Conservation (phyloP, 164 flowering plant species). For the Vitis labrusca region DNA sequence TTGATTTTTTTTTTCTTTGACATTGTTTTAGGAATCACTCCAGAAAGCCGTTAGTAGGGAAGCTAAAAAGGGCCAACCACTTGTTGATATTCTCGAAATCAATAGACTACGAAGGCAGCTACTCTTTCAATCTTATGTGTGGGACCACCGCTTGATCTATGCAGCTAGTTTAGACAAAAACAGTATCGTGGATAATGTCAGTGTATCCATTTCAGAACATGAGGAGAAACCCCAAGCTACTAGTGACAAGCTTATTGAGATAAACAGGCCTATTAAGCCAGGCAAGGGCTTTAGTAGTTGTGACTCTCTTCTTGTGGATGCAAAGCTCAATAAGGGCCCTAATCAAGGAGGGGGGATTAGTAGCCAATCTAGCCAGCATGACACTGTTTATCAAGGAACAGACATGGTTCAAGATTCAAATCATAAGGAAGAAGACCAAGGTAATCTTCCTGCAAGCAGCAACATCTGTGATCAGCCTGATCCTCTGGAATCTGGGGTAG, state of each 20-base stretch:
- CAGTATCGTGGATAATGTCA: constrained; percentile 19
- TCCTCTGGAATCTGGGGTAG: constrained; percentile 30
- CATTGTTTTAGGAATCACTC: constrained; percentile 57
- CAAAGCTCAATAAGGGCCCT: constrained; percentile 22
- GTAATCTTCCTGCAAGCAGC: constrained; percentile 14
- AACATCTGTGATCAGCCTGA: constrained; percentile 31
- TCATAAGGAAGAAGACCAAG: constrained; percentile 19
- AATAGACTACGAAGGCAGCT: constrained; percentile 77
- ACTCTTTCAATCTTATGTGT: constrained; percentile 73
- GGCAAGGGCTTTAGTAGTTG: constrained; percentile 14
- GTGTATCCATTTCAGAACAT: constrained; percentile 22
- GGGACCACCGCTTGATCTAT: constrained; percentile 80
- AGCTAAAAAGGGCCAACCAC: constrained; percentile 55
- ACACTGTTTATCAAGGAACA: constrained; percentile 19
- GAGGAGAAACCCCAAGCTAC: constrained; percentile 34
- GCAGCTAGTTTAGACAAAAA: constrained; percentile 47
- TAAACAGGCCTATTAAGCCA: constrained; percentile 18
- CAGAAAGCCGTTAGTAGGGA: constrained; percentile 52
- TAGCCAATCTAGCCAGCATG: constrained; percentile 16
- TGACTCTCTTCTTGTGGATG: constrained; percentile 41
- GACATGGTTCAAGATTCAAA: constrained; percentile 18
- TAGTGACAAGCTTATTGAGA: constrained; percentile 34
- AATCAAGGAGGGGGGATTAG: constrained; percentile 23
- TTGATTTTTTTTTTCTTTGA: not conserved
- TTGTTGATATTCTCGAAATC: constrained; percentile 80